Base-by-base conservation (phyloP, 768 basidiomycete species). In the Leucosporidium creatinivorum region DNA sequence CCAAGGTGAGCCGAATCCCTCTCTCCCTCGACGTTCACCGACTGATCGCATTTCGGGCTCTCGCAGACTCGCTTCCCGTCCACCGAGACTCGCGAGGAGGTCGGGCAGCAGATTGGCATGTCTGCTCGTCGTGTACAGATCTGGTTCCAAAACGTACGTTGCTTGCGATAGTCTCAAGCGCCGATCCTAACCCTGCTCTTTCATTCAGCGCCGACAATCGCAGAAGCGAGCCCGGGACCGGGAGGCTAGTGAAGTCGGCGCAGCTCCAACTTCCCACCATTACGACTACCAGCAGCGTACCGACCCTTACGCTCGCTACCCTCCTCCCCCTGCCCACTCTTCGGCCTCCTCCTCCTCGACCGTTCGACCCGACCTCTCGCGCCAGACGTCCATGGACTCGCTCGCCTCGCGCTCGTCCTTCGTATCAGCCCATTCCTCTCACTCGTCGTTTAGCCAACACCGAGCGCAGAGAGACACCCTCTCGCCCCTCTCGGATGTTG, bases 121-220 rank as follows among this genome's bases (percentile, higher is more conserved):
- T 91, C 89, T 76, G 89, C 89, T 57, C 84, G 90, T 50, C 90
- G 92, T 81, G 90, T 93, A 4, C 90, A 93, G 85, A 68, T 73
- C 44, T 73, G 72, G 72, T 73, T 73, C 26, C 72, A 73, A 28
- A 73, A 73, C 61, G 69, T 71, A 19, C 18, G 69, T 44, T 26
- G 1, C 26, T 18, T 21, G 10, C 47, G 33, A 15, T 17, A 48
- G 2, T 26, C 4, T 0, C 9, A 21, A 19, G 31, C 13, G 39
- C 39, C 39, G 39, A 44, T 44, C 39, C 39, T 44, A 44, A 44
- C 39, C 39, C 39, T 15, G 8, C 13, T 10, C 39, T 44, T 15
- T 44, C 39, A 44, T 9, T 44, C 61, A 71, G 69, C 68, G 72
- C 0, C 72, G 72, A 0, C 72, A 73, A 55, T 73, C 72, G 9